Base-by-base conservation (phyloP, 305 asterid genomes). In the Fraxinus paxiana region DNA sequence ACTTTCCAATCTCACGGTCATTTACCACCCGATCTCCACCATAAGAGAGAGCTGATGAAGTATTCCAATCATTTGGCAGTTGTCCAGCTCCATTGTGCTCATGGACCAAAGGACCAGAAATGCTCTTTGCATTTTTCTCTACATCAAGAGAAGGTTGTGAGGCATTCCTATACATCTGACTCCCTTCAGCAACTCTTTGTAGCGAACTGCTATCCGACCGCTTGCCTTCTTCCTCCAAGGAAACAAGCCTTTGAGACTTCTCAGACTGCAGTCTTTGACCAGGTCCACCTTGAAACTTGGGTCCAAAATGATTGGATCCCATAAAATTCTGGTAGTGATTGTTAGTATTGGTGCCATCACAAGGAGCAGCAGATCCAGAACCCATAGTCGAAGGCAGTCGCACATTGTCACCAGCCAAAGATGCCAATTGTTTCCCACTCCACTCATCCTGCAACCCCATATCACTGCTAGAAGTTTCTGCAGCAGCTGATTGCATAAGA, bases 401-500 rank as follows among this genome's bases (percentile, higher is more conserved):
- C 79, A 82, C 12, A 56, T 79, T 83, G 74, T 79, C 84, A 67
- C 84, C 88, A 63, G 73, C 78, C 73, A 85, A 77, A 83, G 89
- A 77, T 71, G 85, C 37, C 26, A 65, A 84, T 81, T 82, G 87
- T 80, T 88, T 89, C 65, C 85, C 90, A 87, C 89, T 89, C 97
- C 93, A 86, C 85, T 88, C 95, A 84, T 92, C 95, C 78, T 86
- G 94, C 73, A 87, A 85, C 80, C 89, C 87, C 78, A 86, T 20
- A 87, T 90, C 95, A 77, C 81, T 83, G 79, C 92, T 86, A 82
- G 97, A 87, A 72, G 94, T 88, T 92, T 93, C 97, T 73, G 94
- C 97, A 78, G 91, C 97, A 67, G 97, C 97, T 82, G 97, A 91
- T 83, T 93, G 97, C 97, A 93, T 93, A 75, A 93, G 91, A 83